Evolutionary conservation across 345 rosid genomes (phyloP).

Genomic region (Clausena lansium): DNA sequence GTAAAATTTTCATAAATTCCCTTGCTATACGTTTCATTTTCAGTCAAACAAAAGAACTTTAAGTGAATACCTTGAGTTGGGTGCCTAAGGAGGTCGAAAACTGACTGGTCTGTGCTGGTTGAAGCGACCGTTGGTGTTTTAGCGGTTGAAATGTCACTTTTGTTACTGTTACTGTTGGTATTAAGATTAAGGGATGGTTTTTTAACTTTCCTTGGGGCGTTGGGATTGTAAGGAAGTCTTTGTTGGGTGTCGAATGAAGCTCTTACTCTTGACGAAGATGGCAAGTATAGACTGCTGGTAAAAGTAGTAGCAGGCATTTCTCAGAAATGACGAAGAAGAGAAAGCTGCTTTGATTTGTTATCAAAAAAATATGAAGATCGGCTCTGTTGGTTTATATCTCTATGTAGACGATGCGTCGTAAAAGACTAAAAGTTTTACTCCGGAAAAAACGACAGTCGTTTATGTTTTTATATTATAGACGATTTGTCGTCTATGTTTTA

Average conservation of each 20-base stretch:
- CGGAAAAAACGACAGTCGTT: too few relatives aligned
- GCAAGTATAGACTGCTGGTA: background rate
- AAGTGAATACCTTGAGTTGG: conserved; percentile 45
- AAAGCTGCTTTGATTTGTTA: too few relatives aligned
- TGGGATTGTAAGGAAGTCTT: conserved; percentile 64
- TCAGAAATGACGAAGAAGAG: background rate
- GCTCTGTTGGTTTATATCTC: background rate
- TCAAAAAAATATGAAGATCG: too few relatives aligned
- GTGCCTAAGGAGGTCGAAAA: conserved; percentile 62
- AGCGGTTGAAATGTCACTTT: conserved; percentile 18
- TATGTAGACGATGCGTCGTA: too few relatives aligned
- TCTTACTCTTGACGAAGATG: conserved; percentile 29
- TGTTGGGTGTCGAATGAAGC: conserved; percentile 74
- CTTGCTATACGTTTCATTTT: background rate
- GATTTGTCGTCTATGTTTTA: too few relatives aligned
- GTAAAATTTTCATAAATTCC: background rate
- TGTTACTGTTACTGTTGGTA: background rate
- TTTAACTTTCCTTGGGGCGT: conserved; percentile 58
- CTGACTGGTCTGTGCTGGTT: conserved; percentile 28
- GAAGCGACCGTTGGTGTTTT: conserved; percentile 29
- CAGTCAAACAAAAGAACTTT: background rate
- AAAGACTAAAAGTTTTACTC: too few relatives aligned
- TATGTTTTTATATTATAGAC: too few relatives aligned
- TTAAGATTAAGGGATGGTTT: conserved; percentile 22
- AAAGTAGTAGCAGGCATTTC: background rate